phyloP scores from a whole-genome alignment of 2,329 filamentous ascomycete species.

The Clonostachys byssicola region DNA sequence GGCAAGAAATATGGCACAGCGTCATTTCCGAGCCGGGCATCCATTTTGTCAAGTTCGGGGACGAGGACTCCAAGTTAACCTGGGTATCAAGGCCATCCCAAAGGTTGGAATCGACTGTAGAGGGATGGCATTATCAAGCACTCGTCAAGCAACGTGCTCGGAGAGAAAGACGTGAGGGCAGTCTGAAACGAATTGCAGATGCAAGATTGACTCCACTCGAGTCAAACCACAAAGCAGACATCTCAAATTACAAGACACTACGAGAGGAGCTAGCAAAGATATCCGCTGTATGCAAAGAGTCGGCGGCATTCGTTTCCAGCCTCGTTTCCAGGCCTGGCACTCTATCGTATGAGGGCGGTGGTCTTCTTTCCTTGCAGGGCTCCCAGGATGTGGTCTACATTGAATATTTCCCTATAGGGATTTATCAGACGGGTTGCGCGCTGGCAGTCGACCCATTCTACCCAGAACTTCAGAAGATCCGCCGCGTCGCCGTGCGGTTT shows the following conservation, averaged over 20 bases:
- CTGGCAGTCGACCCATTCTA: constrained; percentile 18
- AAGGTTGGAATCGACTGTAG: neutral
- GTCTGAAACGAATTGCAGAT: neutral
- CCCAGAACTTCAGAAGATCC: constrained; percentile 21
- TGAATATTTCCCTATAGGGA: constrained; percentile 23
- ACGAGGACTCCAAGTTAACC: neutral
- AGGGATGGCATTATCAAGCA: neutral
- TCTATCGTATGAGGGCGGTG: neutral
- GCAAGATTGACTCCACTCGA: neutral
- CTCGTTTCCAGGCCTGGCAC: neutral
- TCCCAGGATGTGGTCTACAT: constrained; percentile 1
- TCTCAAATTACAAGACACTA: neutral
- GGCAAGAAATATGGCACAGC: neutral
- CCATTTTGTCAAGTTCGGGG: neutral
- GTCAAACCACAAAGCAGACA: neutral
- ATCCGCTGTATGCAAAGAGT: neutral
- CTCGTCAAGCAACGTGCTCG: neutral
- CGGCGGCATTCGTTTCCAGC: neutral
- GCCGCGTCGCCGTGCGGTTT: constrained; percentile 34
- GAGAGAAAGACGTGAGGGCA: neutral
- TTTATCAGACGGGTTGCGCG: constrained; percentile 16
- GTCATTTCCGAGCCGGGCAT: neutral
- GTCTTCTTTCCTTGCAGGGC: neutral
- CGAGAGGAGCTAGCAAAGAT: neutral
- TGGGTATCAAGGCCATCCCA: neutral